Evolutionary conservation across 2,329 filamentous ascomycete species (phyloP).

Genomic region (Alternaria solani): DNA sequence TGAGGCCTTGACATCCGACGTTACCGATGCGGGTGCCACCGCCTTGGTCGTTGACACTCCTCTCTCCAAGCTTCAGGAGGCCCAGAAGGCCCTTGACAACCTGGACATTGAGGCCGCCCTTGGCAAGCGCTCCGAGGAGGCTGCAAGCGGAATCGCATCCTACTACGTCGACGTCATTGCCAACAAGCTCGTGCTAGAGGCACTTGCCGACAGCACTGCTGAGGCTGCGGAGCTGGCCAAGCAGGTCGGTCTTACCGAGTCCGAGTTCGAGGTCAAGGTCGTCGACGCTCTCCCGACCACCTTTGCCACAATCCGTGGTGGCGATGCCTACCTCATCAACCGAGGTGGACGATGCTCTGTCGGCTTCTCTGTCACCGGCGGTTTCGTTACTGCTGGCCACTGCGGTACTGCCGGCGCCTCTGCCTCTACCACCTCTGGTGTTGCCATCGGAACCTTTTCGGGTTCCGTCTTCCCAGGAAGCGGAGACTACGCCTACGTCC

Average conservation of each 20-base stretch:
- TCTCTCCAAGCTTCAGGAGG: slow-evolving; percentile 49
- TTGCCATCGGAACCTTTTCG: slow-evolving; percentile 48
- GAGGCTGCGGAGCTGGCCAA: slow-evolving; percentile 49
- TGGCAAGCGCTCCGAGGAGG: slow-evolving; percentile 33
- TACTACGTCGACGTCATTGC: slow-evolving; percentile 53
- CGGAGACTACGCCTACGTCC: slow-evolving; percentile 51
- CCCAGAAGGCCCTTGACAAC: slow-evolving; percentile 51
- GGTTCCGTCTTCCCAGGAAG: slow-evolving; percentile 53
- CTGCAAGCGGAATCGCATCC: slow-evolving; percentile 45
- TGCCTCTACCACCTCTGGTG: slow-evolving; percentile 46
- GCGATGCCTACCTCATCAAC: slow-evolving; percentile 53
- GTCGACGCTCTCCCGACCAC: slow-evolving; percentile 47
- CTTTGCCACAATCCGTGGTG: slow-evolving; percentile 49
- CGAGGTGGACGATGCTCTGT: slow-evolving; percentile 48
- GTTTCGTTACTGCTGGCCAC: slow-evolving; percentile 55
- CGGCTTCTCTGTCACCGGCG: slow-evolving; percentile 53
- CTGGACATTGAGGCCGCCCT: slow-evolving; percentile 40
- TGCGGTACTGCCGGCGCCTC: slow-evolving; percentile 46
- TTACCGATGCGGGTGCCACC: slow-evolving; percentile 49
- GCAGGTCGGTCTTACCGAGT: slow-evolving; percentile 48
- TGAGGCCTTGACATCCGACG: slow-evolving; percentile 47
- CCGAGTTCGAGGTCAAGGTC: slow-evolving; percentile 51
- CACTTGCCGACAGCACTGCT: slow-evolving; percentile 46
- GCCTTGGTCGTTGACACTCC: slow-evolving; percentile 46
- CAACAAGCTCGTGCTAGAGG: slow-evolving; percentile 55